Percentiles rank a stretch among this genome's conserved stretches.
These are phyloP conservation scores for Polysphondylium violaceum DNA, from an alignment of 78 protist genomes.

Conservation along the genomic window DNA sequence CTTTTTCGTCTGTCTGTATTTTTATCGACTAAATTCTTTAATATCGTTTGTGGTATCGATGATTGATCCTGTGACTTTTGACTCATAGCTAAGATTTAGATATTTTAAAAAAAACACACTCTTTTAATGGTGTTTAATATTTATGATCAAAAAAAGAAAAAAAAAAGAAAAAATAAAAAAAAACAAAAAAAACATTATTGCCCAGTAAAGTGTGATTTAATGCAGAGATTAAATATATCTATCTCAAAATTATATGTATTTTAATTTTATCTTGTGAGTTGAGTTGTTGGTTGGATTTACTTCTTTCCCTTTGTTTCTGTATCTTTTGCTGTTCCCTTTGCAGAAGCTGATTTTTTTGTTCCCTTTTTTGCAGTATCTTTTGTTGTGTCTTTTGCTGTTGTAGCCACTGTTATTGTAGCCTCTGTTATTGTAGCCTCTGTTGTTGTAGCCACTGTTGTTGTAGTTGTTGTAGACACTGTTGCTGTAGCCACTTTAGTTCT, in stretches of 20 bases:
- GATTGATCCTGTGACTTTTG: conserved; percentile 19
- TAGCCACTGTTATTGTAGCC: not conserved
- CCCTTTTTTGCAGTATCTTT: not conserved
- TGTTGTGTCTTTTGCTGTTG: not conserved
- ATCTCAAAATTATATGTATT: too few species aligned
- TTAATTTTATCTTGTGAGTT: too few species aligned
- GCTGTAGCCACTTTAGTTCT: not conserved
- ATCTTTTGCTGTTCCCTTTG: not conserved
- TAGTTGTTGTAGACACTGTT: not conserved
- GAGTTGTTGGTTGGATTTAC: too few species aligned
- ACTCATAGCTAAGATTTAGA: not conserved
- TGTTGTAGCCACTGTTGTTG: not conserved
- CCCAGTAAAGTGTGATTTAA: too few species aligned
- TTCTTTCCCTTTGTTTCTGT: not conserved
- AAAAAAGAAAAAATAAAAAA: not conserved
- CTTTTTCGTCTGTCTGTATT: conserved; percentile 92
- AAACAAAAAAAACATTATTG: not conserved
- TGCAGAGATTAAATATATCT: too few species aligned
- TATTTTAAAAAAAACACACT: not conserved
- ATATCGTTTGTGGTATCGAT: conserved; percentile 59
- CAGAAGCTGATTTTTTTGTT: not conserved
- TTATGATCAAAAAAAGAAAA: not conserved
- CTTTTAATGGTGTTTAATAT: not conserved
- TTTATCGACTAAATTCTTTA: conserved; percentile 83
- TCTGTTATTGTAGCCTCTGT: not conserved